A percentile compares a stretch with the other conserved stretches of the same genome.
phyloP scores from a whole-genome alignment of 495 filamentous ascomycete genomes.

The Penicillium psychrofluorescens region DNA sequence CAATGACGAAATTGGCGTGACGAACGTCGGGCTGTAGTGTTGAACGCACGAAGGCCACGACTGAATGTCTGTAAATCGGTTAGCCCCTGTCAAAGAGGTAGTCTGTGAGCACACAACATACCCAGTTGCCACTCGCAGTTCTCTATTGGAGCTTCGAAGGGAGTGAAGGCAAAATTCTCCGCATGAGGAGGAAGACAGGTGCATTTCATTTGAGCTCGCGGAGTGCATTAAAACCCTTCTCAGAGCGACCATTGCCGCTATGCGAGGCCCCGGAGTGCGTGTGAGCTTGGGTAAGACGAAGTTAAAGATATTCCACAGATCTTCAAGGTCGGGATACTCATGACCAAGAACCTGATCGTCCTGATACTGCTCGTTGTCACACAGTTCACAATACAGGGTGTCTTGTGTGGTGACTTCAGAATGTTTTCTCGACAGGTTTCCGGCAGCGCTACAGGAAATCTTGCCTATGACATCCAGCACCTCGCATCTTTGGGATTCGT shows the following conservation, averaged over 20 bases:
- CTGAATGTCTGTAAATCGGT: constrained; percentile 45
- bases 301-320: constrained; percentile 46
- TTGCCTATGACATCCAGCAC: constrained; percentile 28
- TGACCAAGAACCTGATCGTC: constrained; percentile 8
- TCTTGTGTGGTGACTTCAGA: constrained; percentile 10
- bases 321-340: constrained; percentile 27
- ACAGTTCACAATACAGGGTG: constrained; percentile 27
- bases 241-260: constrained; percentile 66
- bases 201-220: constrained; percentile 44
- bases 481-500: constrained; percentile 24
- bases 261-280: constrained; percentile 53
- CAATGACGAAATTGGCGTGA: constrained; percentile 57
- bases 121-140: constrained; percentile 77
- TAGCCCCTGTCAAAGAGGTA: constrained; percentile 11
- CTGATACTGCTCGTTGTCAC: constrained; percentile 21
- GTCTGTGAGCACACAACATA: constrained; percentile 19
- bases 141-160: constrained; percentile 73
- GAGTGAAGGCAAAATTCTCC: constrained; percentile 79
- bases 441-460: constrained; percentile 36
- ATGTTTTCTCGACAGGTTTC: constrained; percentile 12
- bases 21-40: constrained; percentile 37
- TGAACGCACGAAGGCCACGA: constrained; percentile 57
- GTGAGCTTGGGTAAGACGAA: constrained; percentile 50
- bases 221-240: constrained; percentile 62
- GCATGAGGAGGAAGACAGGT: constrained; percentile 55